Evolutionary conservation across 164 flowering plant genomes (phyloP).

Genomic region (Tetrastigma voinierianum): DNA sequence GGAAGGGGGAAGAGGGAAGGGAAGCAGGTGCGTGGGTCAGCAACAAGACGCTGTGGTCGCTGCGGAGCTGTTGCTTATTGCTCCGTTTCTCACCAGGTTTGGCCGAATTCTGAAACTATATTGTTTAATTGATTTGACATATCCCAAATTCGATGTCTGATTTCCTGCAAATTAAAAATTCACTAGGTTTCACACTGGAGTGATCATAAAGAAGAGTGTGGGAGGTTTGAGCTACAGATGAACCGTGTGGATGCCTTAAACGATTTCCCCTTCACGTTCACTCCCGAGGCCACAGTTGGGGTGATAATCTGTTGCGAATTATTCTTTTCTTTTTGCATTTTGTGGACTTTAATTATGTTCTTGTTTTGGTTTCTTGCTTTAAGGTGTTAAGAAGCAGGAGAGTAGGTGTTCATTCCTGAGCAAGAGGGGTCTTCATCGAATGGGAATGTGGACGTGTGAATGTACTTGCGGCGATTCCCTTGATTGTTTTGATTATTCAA

Average conservation of each 20-base stretch:
- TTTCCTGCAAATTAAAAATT: not conserved
- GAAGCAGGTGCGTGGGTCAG: conserved; percentile 64
- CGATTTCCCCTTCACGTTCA: conserved; percentile 80
- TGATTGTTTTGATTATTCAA: conserved; percentile 28
- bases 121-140: no score
- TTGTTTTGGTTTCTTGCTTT: not conserved
- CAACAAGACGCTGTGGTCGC: conserved; percentile 60
- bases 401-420: conserved; percentile 69
- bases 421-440: conserved; percentile 50
- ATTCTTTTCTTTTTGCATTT: not conserved
- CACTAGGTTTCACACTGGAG: conserved; percentile 66
- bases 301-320: conserved; percentile 19
- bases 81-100: conserved; percentile 79
- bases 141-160: no score
- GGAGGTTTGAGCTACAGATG: conserved; percentile 78
- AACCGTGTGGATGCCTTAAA: conserved; percentile 38
- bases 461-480: conserved; percentile 51
- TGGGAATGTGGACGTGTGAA: conserved; percentile 84
- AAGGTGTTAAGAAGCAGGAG: conserved; percentile 48
- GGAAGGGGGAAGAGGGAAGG: conserved; percentile 58
- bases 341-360: not conserved
- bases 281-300: conserved; percentile 56
- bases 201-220: conserved; percentile 80
- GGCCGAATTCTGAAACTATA: not conserved
- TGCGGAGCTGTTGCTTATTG: conserved; percentile 88